phyloP scores from a whole-genome alignment of 371 early-diverging fungal genomes.

The Saksenaea vasiformis region DNA sequence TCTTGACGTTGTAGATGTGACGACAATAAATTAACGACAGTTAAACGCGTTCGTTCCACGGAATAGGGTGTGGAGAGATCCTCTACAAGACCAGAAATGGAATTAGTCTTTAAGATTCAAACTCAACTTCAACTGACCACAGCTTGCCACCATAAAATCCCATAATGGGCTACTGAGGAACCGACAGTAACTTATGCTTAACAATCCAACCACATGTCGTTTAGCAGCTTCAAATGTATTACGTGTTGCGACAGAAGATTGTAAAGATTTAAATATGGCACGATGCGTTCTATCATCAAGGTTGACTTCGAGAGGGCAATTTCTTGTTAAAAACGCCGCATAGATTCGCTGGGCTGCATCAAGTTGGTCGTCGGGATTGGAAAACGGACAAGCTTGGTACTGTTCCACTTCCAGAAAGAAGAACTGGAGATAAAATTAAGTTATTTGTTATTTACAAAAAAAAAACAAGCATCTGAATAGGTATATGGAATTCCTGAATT shows the following conservation, averaged over 20 bases:
- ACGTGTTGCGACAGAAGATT: background rate
- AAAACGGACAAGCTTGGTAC: constrained; percentile 1
- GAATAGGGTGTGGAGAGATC: background rate
- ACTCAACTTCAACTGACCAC: background rate
- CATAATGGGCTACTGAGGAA: background rate
- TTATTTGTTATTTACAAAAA: background rate
- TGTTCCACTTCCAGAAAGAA: constrained; percentile 2
- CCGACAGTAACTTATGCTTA: background rate
- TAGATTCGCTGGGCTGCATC: constrained; percentile 4
- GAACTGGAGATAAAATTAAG: background rate
- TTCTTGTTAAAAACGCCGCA: background rate
- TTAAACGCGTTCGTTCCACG: background rate
- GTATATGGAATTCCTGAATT: background rate
- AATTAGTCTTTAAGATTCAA: background rate
- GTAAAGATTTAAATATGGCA: constrained; percentile 1
- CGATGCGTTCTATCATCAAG: constrained; percentile 3
- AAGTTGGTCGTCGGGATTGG: background rate
- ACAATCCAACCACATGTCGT: background rate
- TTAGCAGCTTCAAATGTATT: background rate
- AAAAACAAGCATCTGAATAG: background rate
- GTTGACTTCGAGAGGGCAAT: constrained; percentile 3
- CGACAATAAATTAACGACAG: background rate
- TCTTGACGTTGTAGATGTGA: background rate
- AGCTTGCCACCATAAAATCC: constrained; percentile 4
- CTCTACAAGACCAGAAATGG: background rate